Conservation (phyloP, 2,329 filamentous ascomycete species). For the Botrytis galanthina region DNA sequence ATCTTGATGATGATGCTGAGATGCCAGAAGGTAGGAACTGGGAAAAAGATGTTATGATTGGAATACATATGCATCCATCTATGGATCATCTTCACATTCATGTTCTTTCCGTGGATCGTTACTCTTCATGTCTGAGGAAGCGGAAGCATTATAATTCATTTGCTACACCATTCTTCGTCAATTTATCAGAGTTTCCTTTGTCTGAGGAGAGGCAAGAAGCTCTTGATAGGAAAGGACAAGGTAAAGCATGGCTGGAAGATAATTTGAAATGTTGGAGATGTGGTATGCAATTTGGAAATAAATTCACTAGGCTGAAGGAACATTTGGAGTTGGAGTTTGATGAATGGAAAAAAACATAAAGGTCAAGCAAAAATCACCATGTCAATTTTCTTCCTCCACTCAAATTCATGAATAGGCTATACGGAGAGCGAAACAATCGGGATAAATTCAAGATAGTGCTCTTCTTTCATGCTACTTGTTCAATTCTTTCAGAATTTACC, state of each 20-base stretch:
- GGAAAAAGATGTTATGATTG: constrained; percentile 68
- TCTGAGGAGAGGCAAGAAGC: constrained; percentile 43
- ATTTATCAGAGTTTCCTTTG: constrained; percentile 76
- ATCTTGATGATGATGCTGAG: constrained; percentile 46
- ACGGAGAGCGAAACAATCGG: too few species aligned
- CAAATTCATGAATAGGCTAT: neutral
- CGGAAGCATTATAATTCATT: constrained; percentile 93
- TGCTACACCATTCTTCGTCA: constrained; percentile 78
- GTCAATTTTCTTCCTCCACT: neutral
- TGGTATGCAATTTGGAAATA: constrained; percentile 67
- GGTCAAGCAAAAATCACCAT: neutral
- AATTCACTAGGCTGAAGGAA: constrained; percentile 69
- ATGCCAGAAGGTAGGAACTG: constrained; percentile 77
- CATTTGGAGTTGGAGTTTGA: constrained; percentile 76
- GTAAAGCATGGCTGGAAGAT: constrained; percentile 52
- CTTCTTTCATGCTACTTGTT: neutral
- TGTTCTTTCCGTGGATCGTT: constrained; percentile 77
- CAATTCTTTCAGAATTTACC: neutral
- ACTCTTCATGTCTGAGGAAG: constrained; percentile 69
- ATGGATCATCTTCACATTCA: constrained; percentile 95
- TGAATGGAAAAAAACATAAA: constrained; percentile 65
- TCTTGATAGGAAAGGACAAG: constrained; percentile 46
- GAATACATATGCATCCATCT: constrained; percentile 82
- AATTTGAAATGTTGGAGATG: constrained; percentile 86
- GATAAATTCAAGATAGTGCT: too few species aligned